Evolutionary conservation across 139 green algal species (phyloP).

Genomic region (Yamagishiella unicocca): DNA sequence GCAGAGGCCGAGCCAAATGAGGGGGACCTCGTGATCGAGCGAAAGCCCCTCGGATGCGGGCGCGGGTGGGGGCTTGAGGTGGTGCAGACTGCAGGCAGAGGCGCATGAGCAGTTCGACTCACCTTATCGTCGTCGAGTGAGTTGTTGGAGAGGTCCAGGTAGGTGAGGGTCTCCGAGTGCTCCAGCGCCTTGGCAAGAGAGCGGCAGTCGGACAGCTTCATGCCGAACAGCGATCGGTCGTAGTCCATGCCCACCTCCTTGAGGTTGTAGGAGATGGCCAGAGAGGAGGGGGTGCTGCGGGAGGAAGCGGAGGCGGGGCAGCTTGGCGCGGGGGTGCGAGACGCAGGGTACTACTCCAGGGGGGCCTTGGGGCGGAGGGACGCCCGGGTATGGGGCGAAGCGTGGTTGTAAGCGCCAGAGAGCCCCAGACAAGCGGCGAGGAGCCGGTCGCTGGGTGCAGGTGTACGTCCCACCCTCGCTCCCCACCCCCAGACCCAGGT

Average conservation of each 20-base stretch:
- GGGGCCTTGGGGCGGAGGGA: no score
- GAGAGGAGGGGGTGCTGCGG: slow-evolving; percentile 66
- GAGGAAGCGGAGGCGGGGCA: background rate
- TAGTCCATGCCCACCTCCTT: slow-evolving; percentile 90
- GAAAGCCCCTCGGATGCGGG: background rate
- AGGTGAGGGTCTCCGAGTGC: slow-evolving; percentile 70
- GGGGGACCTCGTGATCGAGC: no score
- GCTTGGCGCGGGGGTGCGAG: no score
- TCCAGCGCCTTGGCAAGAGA: slow-evolving; percentile 68
- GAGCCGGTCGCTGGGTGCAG: no score
- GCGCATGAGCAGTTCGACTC: background rate
- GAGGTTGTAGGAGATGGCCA: slow-evolving; percentile 79
- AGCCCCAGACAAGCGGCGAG: no score
- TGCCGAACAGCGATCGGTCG: slow-evolving; percentile 83
- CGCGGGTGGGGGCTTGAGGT: background rate
- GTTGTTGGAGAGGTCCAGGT: slow-evolving; percentile 79
- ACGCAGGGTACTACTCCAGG: no score
- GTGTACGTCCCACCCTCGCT: no score
- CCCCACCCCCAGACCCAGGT: no score
- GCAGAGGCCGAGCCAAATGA: background rate
- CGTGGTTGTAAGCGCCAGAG: no score
- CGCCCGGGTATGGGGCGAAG: no score
- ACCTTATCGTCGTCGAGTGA: slow-evolving; percentile 84
- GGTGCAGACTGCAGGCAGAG: background rate
- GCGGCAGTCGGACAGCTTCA: slow-evolving; percentile 85